Conservation (phyloP, 306 rosid species). For the Sechiopsis laciniata region DNA sequence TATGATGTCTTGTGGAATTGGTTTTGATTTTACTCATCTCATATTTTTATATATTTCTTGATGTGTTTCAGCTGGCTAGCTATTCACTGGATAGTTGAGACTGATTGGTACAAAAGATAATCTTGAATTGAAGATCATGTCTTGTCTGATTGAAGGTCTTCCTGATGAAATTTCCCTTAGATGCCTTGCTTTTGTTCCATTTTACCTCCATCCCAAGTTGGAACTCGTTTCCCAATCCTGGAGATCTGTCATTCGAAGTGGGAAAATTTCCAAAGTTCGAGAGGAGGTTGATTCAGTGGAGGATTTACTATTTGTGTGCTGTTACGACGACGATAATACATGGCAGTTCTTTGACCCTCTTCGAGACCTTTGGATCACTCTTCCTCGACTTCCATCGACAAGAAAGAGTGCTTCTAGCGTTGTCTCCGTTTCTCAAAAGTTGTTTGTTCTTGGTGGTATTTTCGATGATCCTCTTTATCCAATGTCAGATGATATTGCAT, state of each 20-base stretch:
- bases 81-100: constrained; percentile 16
- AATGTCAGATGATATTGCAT: constrained; percentile 54
- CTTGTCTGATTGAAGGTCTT: constrained; percentile 85
- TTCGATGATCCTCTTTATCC: constrained; percentile 59
- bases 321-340: constrained; percentile 72
- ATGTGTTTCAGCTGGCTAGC: constrained; percentile 24
- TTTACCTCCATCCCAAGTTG: constrained; percentile 68
- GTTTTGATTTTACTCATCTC: background rate
- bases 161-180: constrained; percentile 78
- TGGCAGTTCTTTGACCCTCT: constrained; percentile 91
- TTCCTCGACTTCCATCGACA: constrained; percentile 83
- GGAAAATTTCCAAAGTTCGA: constrained; percentile 62
- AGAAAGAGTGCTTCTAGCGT: constrained; percentile 48
- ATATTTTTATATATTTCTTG: background rate
- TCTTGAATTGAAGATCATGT: constrained; percentile 44
- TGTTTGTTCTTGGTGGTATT: constrained; percentile 81
- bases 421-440: constrained; percentile 69
- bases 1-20: too few species aligned
- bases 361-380: constrained; percentile 80
- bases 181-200: constrained; percentile 91
- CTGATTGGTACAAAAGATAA: constrained; percentile 19
- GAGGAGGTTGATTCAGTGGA: constrained; percentile 66
- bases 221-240: constrained; percentile 82
- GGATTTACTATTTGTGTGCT: constrained; percentile 67
- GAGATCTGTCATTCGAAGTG: constrained; percentile 64